A percentile compares a stretch with the other conserved stretches of the same genome.
These are phyloP conservation scores for Trypanosoma scelopori DNA, from an alignment of 208 protist genomes.

Conservation along the genomic window DNA sequence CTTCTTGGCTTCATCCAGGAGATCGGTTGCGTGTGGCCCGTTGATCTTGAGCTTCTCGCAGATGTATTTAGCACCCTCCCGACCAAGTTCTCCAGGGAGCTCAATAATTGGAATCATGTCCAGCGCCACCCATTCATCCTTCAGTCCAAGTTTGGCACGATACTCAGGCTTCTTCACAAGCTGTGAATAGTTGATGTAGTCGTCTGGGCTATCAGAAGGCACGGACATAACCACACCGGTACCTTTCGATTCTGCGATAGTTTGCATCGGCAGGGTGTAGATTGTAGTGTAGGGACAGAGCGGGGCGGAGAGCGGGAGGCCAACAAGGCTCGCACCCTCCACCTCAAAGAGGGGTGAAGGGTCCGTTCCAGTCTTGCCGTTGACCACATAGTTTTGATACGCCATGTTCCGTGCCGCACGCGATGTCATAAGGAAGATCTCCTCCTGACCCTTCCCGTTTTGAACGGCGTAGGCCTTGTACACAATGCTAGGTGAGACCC, in stretches of 20 bases:
- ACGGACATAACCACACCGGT: slow-evolving; percentile 99
- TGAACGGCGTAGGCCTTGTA: slow-evolving; percentile 96
- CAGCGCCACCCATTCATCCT: slow-evolving; percentile 96
- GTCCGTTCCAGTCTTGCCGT: slow-evolving; percentile 78
- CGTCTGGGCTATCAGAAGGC: slow-evolving; percentile 98
- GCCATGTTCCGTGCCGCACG: slow-evolving; percentile 95
- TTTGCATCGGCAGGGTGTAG: slow-evolving; percentile 98
- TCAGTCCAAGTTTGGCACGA: slow-evolving; percentile 91
- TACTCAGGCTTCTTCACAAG: slow-evolving; percentile 95
- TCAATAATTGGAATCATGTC: slow-evolving; percentile 96
- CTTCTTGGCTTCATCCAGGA: slow-evolving; percentile 98
- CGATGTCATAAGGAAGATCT: slow-evolving; percentile 96
- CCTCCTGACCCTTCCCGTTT: slow-evolving; percentile 66
- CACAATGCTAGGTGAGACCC: slow-evolving; percentile 94
- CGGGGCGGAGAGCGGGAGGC: slow-evolving; percentile 93
- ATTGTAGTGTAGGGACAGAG: slow-evolving; percentile 82
- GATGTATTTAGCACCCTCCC: slow-evolving; percentile 75
- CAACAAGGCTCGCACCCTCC: slow-evolving; percentile 93
- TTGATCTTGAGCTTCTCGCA: slow-evolving; percentile 97
- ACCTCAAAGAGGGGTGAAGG: slow-evolving; percentile 85
- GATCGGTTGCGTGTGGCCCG: slow-evolving; percentile 94
- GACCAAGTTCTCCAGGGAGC: slow-evolving; percentile 88
- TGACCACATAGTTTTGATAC: slow-evolving; percentile 94
- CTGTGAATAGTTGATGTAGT: slow-evolving; percentile 97
- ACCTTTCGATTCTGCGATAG: slow-evolving; percentile 96